These are phyloP conservation scores for Thalia dealbata DNA, from an alignment of 176 grass and related monocot species.

Conservation along the genomic window DNA sequence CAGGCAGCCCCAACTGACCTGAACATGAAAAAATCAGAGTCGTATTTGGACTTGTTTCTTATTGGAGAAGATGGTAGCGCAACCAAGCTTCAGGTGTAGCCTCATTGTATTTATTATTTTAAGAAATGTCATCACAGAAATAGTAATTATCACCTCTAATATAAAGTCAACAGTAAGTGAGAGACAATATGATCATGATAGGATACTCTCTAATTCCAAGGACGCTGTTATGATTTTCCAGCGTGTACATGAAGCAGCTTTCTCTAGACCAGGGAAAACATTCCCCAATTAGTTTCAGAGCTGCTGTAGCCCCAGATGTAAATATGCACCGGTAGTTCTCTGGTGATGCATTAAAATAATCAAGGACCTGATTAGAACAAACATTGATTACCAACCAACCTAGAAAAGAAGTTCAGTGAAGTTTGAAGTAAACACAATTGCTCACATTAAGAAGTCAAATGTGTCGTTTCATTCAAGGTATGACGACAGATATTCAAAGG, in stretches of 20 bases:
- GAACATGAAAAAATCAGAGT: background rate
- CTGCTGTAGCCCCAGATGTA: slow-evolving; percentile 88
- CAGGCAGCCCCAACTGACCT: background rate
- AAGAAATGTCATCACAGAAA: background rate
- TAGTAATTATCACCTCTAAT: background rate
- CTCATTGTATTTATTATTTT: no score
- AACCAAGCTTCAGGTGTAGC: no score
- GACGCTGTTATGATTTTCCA: slow-evolving; percentile 97
- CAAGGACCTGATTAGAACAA: slow-evolving; percentile 59
- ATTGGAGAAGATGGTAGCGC: background rate
- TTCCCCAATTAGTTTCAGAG: slow-evolving; percentile 85
- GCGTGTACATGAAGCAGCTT: slow-evolving; percentile 77
- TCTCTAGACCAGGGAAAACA: slow-evolving; percentile 89
- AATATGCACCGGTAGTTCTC: slow-evolving; percentile 89
- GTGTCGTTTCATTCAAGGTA: background rate
- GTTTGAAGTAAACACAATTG: background rate
- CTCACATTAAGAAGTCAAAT: background rate
- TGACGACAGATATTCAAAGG: background rate
- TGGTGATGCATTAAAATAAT: slow-evolving; percentile 84
- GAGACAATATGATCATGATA: slow-evolving; percentile 15
- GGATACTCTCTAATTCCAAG: slow-evolving; percentile 99
- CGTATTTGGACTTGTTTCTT: background rate
- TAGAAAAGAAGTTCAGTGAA: background rate
- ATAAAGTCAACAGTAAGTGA: background rate
- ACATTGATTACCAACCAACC: slow-evolving; percentile 13